Evolutionary conservation across 139 green algal genomes (phyloP), one percentile per base, ranked within the genome.

Genomic region (Penium margaritaceum): DNA sequence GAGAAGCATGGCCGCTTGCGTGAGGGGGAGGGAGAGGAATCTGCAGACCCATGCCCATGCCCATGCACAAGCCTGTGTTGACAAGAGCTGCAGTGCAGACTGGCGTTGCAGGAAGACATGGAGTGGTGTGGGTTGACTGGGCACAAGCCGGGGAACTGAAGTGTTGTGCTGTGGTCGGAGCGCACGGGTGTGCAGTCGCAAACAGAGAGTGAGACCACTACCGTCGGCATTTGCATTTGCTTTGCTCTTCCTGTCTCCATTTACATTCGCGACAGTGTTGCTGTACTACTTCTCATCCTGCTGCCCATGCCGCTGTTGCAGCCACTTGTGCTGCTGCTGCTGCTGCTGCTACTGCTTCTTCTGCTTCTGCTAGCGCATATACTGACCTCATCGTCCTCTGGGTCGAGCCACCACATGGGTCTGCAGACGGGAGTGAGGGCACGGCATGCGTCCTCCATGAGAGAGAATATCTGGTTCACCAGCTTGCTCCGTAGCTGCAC

Each of bases 351-450:
- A n/a, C n/a, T n/a, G n/a, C n/a, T n/a, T n/a, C n/a, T n/a, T n/a
- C n/a, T n/a, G n/a, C n/a, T n/a, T n/a, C n/a, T n/a, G n/a, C n/a
- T n/a, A n/a, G 43, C 2, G 43, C 43, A 54, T 15, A 54, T 54
- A 37, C 43, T 19, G 7, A 80, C 73, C 73, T 81, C 57, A 5
- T 62, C 41, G 27, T 90, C 86, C 17, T 84, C 44, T 17, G 86
- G 86, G 63, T 81, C 85, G 21, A 90, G 68, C 83, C 86, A 88
- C 86, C 86, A 90, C 82, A 90, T 73, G 15, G 86, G 86, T 5
- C 83, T 64, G 57, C 76, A 85, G 38, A 89, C 85, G 33, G 86
- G 85, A n/a, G 72, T 46, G 27, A 90, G 70, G 14, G 67, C 68
- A 24, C 24, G 30, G 29, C 71, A 83, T 12, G 79, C 76, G 14